Base-by-base conservation (phyloP, 306 rosid species). In the Cicer chorassanicum region DNA sequence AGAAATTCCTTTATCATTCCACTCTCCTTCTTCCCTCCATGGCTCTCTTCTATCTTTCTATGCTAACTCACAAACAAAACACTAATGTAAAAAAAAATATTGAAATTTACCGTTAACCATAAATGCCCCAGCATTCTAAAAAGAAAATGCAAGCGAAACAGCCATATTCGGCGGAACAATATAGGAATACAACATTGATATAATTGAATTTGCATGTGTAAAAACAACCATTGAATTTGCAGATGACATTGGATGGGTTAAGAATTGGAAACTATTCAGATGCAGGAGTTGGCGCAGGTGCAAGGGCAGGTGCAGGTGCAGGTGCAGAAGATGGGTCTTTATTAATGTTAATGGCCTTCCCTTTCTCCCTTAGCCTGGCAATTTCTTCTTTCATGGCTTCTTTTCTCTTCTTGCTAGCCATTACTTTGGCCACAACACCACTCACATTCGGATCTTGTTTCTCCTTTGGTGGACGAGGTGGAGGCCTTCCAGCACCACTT, bases 341-440 rank as follows among this genome's bases (percentile, higher is more conserved):
- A 38, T 29, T 46, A 29, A 9, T n/a, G 59, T 51, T 51, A 68
- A 86, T 4, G 44, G 80, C 6, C 79, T 87, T 87, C 62, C 98
- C 96, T 70, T 72, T 80, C 62, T 85, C 83, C 85, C 93, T 87
- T 8, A 89, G 85, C 80, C 84, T 87, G 50, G 90, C 91, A 8
- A 84, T 5, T 8, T 43, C 67, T 72, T 86, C 89, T 81, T 90
- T 90, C 93, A 94, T 77, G 56, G 96, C 96, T 57, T 94, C 92
- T 89, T 94, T 94, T 82, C 99, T 92, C 88, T 67, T 88, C 78
- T 87, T 92, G 89, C 95, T 88, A 24, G 97, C 96, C 57, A 94
- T 49, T 62, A 94, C 93, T 80, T 94, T 94, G 2, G 97, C 99
- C 77, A 70, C 69, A 72, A 87, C 88, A 14, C 91, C 99, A 61